Evolutionary conservation across 2,329 filamentous ascomycete species (phyloP), one percentile per base, ranked within the genome.

Genomic region (Blastomyces percursus): DNA sequence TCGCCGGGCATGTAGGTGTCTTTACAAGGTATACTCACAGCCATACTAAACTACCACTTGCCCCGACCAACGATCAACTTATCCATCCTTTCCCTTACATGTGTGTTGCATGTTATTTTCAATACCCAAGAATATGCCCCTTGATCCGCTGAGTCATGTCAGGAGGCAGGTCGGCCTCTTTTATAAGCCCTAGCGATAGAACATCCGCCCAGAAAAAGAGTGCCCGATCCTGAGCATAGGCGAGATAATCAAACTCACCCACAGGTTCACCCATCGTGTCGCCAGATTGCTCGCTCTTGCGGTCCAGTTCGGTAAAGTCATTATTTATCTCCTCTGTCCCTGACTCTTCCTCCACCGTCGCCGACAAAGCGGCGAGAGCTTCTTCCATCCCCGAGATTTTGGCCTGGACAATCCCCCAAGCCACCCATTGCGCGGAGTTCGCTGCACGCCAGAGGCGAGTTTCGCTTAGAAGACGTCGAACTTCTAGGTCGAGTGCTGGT

Each of bases 361-460:
- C 66, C 57, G 65, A 62, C 52, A 73, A 58, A 30, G 52, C 8
- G 1, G 61, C 16, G 32, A 24, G 69, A 12, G 72, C 75, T 62
- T 76, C 75, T 60, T 87, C 84, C 72, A 93, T 80, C 0, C 86
- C 90, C 0, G 90, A 86, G 1, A 96, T 81, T 72, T 94, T 92
- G 57, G 94, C 93, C 76, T 99, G 94, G 60, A 99, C 89, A 65
- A 97, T 90, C 30, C 94, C 94, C 94, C 94, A 99, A 1, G 91
- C 90, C 30, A 95, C 85, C 94, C 94, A 99, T 76, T 89, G 85
- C 1, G 90, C 91, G 44, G 88, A 91, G 76, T 94, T 96, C 48
- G 91, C 90, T 0, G 90, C 80, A 2, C 94, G 85, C 94, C 94
- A 99, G 55, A 96, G 79, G 19, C 86, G 81, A 2, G 90, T 86